Evolutionary conservation across 1,284 basidiomycete species (phyloP).

Genomic region (Cystobasidium slooffiae): DNA sequence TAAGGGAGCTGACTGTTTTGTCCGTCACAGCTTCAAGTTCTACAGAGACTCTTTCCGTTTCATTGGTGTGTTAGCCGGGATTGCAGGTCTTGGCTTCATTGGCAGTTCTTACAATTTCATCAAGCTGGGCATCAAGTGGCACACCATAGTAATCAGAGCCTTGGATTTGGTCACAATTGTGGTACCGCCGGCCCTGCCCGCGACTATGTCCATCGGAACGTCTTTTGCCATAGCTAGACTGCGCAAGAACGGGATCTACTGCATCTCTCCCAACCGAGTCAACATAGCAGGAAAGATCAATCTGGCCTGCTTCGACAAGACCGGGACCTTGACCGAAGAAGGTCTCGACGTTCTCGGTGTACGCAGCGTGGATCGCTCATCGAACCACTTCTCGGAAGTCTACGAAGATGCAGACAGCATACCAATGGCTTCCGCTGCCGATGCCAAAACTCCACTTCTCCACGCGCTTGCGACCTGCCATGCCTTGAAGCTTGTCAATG

Average conservation of each 20-base stretch:
- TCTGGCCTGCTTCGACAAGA: conserved; percentile 99
- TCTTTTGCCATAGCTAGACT: conserved; percentile 91
- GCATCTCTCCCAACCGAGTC: conserved; percentile 94
- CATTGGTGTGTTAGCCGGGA: conserved; percentile 85
- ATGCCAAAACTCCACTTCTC: conserved; percentile 76
- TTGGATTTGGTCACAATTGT: conserved; percentile 98
- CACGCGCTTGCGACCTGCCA: conserved; percentile 97
- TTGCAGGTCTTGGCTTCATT: conserved; percentile 59
- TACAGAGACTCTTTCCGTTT: conserved; percentile 86
- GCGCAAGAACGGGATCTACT: conserved; percentile 88
- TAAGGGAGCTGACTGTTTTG: neutral
- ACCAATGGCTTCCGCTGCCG: conserved; percentile 66
- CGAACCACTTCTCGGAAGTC: conserved; percentile 84
- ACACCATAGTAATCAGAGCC: conserved; percentile 67
- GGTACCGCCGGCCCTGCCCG: conserved; percentile 95
- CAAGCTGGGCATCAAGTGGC: conserved; percentile 66
- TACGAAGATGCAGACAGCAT: conserved; percentile 85
- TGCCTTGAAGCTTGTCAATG: conserved; percentile 88
- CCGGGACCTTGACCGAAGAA: conserved; percentile 97
- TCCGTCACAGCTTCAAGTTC: conserved; percentile 51
- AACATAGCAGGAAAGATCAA: conserved; percentile 97
- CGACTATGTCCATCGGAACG: conserved; percentile 95
- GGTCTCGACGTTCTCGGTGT: conserved; percentile 95
- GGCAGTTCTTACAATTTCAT: conserved; percentile 84
- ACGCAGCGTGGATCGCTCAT: conserved; percentile 73